Evolutionary conservation across 768 basidiomycete genomes (phyloP), one percentile per base, ranked within the genome.

Genomic region (Tricholoma sp.): DNA sequence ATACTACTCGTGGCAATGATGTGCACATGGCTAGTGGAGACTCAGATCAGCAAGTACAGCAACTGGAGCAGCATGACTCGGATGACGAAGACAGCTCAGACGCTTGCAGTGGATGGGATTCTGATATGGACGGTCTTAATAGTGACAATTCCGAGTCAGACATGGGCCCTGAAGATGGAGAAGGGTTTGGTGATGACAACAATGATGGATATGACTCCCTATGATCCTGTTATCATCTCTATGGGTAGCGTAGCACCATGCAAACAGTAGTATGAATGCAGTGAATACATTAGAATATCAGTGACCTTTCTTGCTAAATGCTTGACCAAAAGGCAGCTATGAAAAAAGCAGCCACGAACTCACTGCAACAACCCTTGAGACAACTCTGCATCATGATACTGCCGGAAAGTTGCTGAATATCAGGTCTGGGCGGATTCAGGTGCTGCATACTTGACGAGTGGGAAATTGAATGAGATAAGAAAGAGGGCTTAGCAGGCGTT

Each of bases 371-470:
- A n/a, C n/a, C n/a, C n/a, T n/a, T n/a, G n/a, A n/a, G n/a, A n/a
- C n/a, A n/a, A n/a, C n/a, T n/a, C n/a, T n/a, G n/a, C n/a, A n/a
- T n/a, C n/a, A n/a, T n/a, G n/a, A n/a, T n/a, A n/a, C n/a, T n/a
- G n/a, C n/a, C n/a, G 69, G 55, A 85, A 80, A 67, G 71, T 88
- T n/a, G 72, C 72, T 20, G 71, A 76, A 42, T 85, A 84, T 74
- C 80, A 87, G 63, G 76, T 87, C 2, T 88, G 85, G 85, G 83
- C 82, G 10, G 86, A 88, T 66, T 81, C 84, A 6, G 85, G 83
- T 10, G 80, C 84, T 5, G 77, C 82, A 8, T 84, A 83, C 66
- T 74, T 86, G 12, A n/a, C n/a, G n/a, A n/a, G n/a, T n/a, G n/a
- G n/a, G n/a, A n/a, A n/a, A n/a, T n/a, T n/a, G n/a, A n/a, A n/a